Evolutionary conservation across 2,329 filamentous ascomycete species (phyloP), one percentile per base, ranked within the genome.

Genomic region (Trichoderma endophyticum): DNA sequence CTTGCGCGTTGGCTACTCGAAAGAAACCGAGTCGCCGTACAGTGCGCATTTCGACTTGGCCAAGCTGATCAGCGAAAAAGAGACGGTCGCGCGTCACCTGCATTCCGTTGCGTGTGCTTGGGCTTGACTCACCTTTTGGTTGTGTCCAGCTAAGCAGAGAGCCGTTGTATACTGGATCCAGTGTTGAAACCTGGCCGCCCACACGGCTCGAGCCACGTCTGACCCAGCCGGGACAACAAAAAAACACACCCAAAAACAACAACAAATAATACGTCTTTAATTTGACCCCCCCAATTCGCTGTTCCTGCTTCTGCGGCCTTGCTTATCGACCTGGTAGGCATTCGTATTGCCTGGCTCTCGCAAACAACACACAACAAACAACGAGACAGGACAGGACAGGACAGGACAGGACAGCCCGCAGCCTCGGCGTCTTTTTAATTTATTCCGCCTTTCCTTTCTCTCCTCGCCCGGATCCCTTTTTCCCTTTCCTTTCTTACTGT

Each of bases 161-260:
- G 48, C 43, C n/a, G 30, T 66, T 48, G 63, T 66, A 36, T 15
- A 66, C 48, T 66, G 30, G 63, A 43, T 28, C 65, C 36, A 32
- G 65, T 28, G 54, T 32, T 60, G 65, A 48, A 51, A 34, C 39
- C 34, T 60, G 65, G 24, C 43, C 48, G 36, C 28, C 66, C 66
- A 62, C 66, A 69, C 66, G 57, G 36, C 66, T 51, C 56, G 39
- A 69, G 66, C 66, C 66, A 69, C 66, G 66, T 69, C 66, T 69
- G 36, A 34, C 39, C 36, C 36, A 28, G 34, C n/a, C 36, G 43
- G 65, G 36, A 68, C 54, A 60, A 60, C 65, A 30, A 24, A 39
- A 59, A 66, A 65, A 34, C 36, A 54, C 18, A n/a, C 14, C 56
- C 21, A 63, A 28, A 43, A 63, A 28, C 56, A 51, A 64, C 62